phyloP scores from a whole-genome alignment of 768 basidiomycete species.

The Termitomyces eurrhizus region DNA sequence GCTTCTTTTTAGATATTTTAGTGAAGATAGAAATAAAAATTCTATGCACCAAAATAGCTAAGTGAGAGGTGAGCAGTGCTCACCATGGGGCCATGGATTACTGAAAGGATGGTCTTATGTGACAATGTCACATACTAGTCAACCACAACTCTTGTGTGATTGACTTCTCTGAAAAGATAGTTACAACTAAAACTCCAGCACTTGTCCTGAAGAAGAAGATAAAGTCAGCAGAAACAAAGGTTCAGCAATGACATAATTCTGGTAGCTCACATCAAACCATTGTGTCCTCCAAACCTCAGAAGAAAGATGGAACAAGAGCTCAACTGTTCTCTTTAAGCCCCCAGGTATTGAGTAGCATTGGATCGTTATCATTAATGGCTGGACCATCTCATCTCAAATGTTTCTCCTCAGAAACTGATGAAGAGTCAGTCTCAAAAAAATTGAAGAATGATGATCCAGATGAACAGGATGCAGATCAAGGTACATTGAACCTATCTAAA shows the following conservation, averaged over 20 bases:
- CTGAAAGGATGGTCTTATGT: no score
- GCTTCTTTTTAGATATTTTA: no score
- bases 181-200: not conserved
- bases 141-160: no score
- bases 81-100: no score
- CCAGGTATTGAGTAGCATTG: slow-evolving; percentile 36
- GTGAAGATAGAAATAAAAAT: no score
- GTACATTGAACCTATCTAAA: slow-evolving; percentile 30
- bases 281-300: slow-evolving; percentile 3
- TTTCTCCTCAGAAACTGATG: no score
- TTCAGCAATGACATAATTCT: not conserved
- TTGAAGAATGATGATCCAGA: no score
- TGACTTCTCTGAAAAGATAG: slow-evolving; percentile 5
- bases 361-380: slow-evolving; percentile 6
- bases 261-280: not conserved
- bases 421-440: no score
- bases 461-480: slow-evolving; percentile 25
- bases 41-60: no score
- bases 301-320: slow-evolving; percentile 4
- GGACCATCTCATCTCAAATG: no score
- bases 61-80: no score
- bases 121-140: no score
- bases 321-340: slow-evolving; percentile 49
- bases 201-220: not conserved
- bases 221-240: not conserved